These are phyloP conservation scores for Trichoderma endophyticum DNA, from an alignment of 2,329 filamentous ascomycete species.

Conservation along the genomic window DNA sequence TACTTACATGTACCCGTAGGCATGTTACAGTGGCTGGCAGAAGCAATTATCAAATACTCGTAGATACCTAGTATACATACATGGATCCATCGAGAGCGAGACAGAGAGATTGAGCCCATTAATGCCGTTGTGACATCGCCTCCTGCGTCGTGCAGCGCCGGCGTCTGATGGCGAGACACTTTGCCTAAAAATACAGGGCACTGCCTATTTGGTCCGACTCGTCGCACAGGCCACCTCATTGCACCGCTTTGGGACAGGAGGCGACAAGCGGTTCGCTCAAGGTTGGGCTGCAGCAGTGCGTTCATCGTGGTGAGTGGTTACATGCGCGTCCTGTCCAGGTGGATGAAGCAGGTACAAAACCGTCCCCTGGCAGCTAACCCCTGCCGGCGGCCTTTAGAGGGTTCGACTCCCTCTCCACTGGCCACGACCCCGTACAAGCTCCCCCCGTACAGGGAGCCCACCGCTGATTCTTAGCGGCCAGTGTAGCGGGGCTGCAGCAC, in stretches of 20 bases:
- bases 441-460: constrained; percentile 10
- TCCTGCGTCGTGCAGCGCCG: not conserved
- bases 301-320: not conserved
- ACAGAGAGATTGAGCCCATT: not conserved
- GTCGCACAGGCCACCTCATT: not conserved
- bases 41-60: not conserved
- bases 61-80: not conserved
- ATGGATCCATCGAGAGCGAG: not conserved
- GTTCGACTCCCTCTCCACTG: not conserved
- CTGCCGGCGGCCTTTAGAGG: not conserved
- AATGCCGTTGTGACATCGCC: not conserved
- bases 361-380: not conserved
- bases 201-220: not conserved
- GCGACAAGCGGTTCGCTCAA: not conserved
- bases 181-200: not conserved
- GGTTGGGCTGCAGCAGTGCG: not conserved
- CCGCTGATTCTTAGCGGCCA: constrained; percentile 12
- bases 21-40: not conserved
- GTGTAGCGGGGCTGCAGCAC: constrained; percentile 9
- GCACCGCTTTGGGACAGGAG: constrained; percentile 9
- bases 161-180: not conserved
- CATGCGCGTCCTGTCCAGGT: not conserved
- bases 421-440: constrained; percentile 5
- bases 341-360: not conserved
- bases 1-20: not conserved